A percentile compares a stretch with the other conserved stretches of the same genome.
These are phyloP conservation scores for Acanthochlamys bracteata DNA, from an alignment of 106 monocot genomes.

Conservation along the genomic window DNA sequence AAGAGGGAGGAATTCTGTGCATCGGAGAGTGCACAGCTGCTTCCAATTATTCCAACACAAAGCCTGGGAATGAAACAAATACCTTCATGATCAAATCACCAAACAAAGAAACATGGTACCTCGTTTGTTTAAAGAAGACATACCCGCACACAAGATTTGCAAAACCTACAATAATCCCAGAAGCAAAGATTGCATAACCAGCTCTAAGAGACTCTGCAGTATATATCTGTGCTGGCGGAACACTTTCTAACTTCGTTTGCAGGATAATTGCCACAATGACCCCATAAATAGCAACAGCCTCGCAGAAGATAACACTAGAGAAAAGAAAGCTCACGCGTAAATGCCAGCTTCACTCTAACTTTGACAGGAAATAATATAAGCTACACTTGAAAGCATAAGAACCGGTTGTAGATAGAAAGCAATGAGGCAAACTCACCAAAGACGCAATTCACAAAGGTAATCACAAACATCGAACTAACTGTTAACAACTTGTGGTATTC, in stretches of 20 bases:
- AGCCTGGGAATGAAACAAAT: conserved; percentile 30
- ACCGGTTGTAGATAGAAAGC: too few relatives aligned
- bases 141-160: conserved; percentile 93
- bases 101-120: background rate
- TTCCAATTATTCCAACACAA: conserved; percentile 95
- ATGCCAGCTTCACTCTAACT: too few relatives aligned
- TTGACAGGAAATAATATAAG: background rate
- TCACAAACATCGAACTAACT: too few relatives aligned
- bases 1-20: conserved; percentile 96
- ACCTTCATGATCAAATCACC: background rate
- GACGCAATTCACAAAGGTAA: too few relatives aligned
- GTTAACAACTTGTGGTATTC: too few relatives aligned
- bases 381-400: background rate
- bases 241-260: conserved; percentile 93
- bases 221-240: conserved; percentile 54
- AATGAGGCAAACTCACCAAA: too few relatives aligned
- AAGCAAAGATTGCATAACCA: conserved; percentile 92
- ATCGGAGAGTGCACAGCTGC: conserved; percentile 94
- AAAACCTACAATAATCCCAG: conserved; percentile 90
- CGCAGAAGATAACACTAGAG: conserved; percentile 90
- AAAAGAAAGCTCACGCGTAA: background rate
- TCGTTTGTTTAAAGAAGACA: background rate
- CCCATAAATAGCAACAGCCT: conserved; percentile 96
- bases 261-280: conserved; percentile 93
- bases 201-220: conserved; percentile 74